Conservation (phyloP, 441 rosid genomes). For the Erodium moschatum region DNA sequence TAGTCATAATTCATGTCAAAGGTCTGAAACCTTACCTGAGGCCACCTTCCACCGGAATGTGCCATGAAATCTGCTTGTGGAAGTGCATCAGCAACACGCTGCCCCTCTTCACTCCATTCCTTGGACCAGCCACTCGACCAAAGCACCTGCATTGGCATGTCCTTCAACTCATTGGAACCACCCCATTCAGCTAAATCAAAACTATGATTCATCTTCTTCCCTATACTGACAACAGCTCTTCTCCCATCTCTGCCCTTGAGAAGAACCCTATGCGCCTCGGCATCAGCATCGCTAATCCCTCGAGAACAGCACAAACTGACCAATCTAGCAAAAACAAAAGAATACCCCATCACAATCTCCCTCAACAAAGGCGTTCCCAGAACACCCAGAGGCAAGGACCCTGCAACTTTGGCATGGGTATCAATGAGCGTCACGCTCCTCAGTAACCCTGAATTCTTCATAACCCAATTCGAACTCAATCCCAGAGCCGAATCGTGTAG, state of each 20-base stretch:
- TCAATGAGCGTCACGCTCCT: constrained; percentile 74
- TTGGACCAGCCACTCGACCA: constrained; percentile 66
- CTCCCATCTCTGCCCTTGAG: constrained; percentile 61
- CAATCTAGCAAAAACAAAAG: constrained; percentile 39
- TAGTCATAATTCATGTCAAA: not conserved
- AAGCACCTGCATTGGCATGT: constrained; percentile 58
- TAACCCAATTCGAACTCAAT: constrained; percentile 65
- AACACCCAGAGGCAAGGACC: constrained; percentile 54
- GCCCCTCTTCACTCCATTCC: constrained; percentile 66
- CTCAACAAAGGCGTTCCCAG: constrained; percentile 48
- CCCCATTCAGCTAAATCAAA: constrained; percentile 74
- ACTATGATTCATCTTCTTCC: constrained; percentile 61
- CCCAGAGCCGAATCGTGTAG: constrained; percentile 75
- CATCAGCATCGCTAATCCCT: constrained; percentile 37
- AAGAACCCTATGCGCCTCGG: constrained; percentile 60
- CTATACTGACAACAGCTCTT: constrained; percentile 47
- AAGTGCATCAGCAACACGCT: constrained; percentile 48
- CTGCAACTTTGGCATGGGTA: constrained; percentile 41
- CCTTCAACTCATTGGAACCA: constrained; percentile 41
- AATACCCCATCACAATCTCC: constrained; percentile 46
- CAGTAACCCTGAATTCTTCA: constrained; percentile 41
- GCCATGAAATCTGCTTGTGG: constrained; percentile 53
- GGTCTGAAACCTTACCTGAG: constrained; percentile 53
- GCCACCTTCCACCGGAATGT: constrained; percentile 87
- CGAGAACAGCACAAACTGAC: constrained; percentile 52